phyloP scores from a whole-genome alignment of 495 filamentous ascomycete species.

The Penicillium malachiteum region DNA sequence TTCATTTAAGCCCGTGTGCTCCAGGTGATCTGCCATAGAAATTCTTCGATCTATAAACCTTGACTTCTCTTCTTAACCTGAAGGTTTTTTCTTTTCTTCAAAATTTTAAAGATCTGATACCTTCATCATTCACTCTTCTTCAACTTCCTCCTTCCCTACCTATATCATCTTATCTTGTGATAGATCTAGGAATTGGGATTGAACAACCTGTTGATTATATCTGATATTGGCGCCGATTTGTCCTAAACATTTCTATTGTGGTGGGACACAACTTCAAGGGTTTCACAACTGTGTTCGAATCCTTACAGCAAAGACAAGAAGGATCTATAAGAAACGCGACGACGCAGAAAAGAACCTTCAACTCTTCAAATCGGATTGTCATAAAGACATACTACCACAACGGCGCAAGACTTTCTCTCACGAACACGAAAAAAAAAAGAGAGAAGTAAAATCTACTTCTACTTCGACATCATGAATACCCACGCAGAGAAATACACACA shows the following conservation, averaged over 20 bases:
- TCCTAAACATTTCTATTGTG: background rate
- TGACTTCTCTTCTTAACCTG: slow-evolving; percentile 8
- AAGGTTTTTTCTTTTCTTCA: slow-evolving; percentile 4
- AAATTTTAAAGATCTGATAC: slow-evolving; percentile 12
- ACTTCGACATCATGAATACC: background rate
- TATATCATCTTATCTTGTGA: background rate
- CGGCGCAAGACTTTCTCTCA: background rate
- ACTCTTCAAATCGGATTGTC: background rate
- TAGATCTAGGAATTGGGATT: background rate
- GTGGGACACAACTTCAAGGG: background rate
- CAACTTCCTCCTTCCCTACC: background rate
- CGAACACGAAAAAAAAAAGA: slow-evolving; percentile 6
- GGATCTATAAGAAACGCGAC: slow-evolving; percentile 1
- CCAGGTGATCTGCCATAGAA: slow-evolving; percentile 22
- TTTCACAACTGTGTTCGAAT: background rate
- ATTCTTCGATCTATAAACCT: slow-evolving; percentile 27
- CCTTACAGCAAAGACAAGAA: background rate
- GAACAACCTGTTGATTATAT: background rate
- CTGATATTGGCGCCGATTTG: background rate
- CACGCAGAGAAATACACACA: slow-evolving; percentile 20
- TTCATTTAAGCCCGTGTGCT: slow-evolving; percentile 26
- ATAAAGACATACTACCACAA: background rate
- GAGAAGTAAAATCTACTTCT: background rate
- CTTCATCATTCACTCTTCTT: slow-evolving; percentile 3
- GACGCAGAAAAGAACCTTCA: background rate